Percentiles rank a stretch among this genome's conserved stretches.
phyloP scores from a whole-genome alignment of 2,329 filamentous ascomycete genomes.

The Leptodontidium sp. region DNA sequence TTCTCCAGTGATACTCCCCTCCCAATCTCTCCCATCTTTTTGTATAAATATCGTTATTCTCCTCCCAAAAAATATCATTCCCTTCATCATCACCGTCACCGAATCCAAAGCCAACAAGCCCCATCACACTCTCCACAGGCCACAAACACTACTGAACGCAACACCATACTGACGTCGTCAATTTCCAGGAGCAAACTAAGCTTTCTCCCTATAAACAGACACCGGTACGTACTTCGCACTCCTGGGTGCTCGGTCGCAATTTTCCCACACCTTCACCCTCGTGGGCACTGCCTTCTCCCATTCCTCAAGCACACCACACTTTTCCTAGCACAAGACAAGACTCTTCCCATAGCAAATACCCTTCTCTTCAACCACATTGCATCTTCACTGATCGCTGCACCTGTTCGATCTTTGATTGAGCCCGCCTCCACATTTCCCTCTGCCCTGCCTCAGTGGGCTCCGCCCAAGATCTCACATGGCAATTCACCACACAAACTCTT shows the following conservation, averaged over 20 bases:
- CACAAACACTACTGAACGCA: neutral
- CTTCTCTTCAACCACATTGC: too few species aligned
- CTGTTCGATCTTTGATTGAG: neutral
- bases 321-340: too few species aligned
- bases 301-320: neutral
- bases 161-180: neutral
- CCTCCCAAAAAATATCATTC: neutral
- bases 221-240: neutral
- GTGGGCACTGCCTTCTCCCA: neutral
- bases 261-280: conserved; percentile 1
- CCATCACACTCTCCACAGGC: neutral
- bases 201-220: neutral
- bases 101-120: neutral
- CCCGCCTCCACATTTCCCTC: neutral
- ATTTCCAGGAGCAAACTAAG: neutral
- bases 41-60: neutral
- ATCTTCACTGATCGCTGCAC: too few species aligned
- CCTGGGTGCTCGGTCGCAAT: neutral
- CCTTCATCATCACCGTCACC: neutral
- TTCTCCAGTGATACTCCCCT: conserved; percentile 1
- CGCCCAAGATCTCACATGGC: neutral
- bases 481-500: neutral
- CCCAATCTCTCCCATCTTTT: neutral
- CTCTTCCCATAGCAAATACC: neutral
- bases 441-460: neutral